Conservation (phyloP, 208 protist genomes). For the Trypanosoma melophagium region DNA sequence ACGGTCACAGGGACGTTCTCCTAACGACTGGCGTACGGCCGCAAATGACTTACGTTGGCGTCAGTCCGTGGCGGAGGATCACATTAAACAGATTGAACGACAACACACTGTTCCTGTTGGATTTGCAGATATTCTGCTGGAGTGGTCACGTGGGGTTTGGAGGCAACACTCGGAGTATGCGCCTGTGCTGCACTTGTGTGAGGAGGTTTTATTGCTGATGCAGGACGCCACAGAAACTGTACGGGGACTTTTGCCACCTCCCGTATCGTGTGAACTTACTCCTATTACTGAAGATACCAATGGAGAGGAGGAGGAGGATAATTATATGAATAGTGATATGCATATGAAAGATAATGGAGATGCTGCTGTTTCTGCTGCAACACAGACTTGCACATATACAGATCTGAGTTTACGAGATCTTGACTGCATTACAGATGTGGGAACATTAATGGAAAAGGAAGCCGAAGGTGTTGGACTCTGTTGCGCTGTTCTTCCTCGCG, state of each 20-base stretch:
- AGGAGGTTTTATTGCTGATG: slow-evolving; percentile 20
- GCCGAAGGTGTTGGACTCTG: slow-evolving; percentile 24
- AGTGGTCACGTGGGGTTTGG: slow-evolving; percentile 43
- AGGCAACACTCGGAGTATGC: slow-evolving; percentile 36
- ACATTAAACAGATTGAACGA: slow-evolving; percentile 24
- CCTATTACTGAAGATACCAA: not conserved
- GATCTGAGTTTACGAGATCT: slow-evolving; percentile 11
- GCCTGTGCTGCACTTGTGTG: slow-evolving; percentile 23
- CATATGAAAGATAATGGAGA: too few species aligned
- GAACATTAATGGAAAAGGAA: slow-evolving; percentile 10
- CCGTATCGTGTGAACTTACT: too few species aligned
- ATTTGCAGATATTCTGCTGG: slow-evolving; percentile 23
- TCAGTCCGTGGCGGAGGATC: slow-evolving; percentile 31
- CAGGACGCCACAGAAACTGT: slow-evolving; percentile 6
- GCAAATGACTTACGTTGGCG: slow-evolving; percentile 43
- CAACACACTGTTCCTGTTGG: slow-evolving; percentile 21
- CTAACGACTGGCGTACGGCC: slow-evolving; percentile 47
- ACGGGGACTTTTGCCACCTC: not conserved
- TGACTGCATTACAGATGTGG: not conserved
- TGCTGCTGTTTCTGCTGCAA: too few species aligned
- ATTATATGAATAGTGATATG: too few species aligned
- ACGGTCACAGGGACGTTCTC: slow-evolving; percentile 30
- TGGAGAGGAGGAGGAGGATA: not conserved
- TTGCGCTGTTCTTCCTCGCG: slow-evolving; percentile 12
- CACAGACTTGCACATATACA: not conserved